These are phyloP conservation scores for Entomortierella lignicola DNA, from an alignment of 192 early-diverging fungal genomes.

Conservation along the genomic window DNA sequence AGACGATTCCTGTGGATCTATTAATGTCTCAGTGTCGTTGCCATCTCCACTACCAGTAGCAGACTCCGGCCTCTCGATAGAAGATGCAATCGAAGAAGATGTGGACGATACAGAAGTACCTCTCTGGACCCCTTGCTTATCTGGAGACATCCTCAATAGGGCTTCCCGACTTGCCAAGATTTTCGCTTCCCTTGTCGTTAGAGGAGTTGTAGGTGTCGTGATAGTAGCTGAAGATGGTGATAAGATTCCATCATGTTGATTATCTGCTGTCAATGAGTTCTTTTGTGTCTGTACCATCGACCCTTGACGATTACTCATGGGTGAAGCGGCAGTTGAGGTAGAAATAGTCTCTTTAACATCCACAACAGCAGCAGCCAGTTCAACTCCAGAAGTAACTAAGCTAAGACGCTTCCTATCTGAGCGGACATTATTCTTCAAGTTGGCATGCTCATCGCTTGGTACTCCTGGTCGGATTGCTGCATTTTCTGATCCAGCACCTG, in stretches of 20 bases:
- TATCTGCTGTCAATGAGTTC: not conserved
- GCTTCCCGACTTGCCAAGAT: slow-evolving; percentile 44
- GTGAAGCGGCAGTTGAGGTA: slow-evolving; percentile 6
- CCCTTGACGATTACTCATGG: slow-evolving; percentile 8
- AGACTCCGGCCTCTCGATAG: not conserved
- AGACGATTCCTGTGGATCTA: not conserved
- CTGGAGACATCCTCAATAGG: slow-evolving; percentile 15
- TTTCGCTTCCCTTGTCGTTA: slow-evolving; percentile 29
- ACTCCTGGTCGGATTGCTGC: slow-evolving; percentile 1
- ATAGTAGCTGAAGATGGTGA: slow-evolving; percentile 21
- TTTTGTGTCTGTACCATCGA: not conserved
- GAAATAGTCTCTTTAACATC: slow-evolving; percentile 27
- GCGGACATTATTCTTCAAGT: not conserved
- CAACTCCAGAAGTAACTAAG: slow-evolving; percentile 28
- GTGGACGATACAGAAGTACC: slow-evolving; percentile 29
- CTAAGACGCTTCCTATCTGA: slow-evolving; percentile 25
- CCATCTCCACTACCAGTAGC: not conserved
- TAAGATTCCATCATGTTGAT: not conserved
- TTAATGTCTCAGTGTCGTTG: slow-evolving; percentile 5
- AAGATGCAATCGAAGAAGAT: slow-evolving; percentile 14
- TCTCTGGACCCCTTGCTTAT: slow-evolving; percentile 14
- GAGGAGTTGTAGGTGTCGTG: slow-evolving; percentile 41
- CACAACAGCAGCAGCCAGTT: slow-evolving; percentile 23
- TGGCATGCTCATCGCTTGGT: not conserved
- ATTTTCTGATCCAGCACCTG: not conserved